Evolutionary conservation across 1,139 yeast genomes (phyloP).

Genomic region (Pichia sorboxylosa): DNA sequence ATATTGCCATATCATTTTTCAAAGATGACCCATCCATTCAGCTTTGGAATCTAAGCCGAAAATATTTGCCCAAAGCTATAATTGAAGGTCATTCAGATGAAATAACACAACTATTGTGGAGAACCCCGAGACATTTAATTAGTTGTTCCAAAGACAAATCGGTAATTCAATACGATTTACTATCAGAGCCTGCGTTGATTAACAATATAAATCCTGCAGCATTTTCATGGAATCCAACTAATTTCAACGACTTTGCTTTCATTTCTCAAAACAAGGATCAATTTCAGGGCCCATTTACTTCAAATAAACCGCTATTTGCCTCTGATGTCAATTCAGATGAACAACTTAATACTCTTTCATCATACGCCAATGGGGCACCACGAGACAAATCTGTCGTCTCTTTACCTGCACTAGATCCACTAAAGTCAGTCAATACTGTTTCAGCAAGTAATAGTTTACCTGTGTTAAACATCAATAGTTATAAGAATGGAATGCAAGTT

Average conservation of each 20-base stretch:
- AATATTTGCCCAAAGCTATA: slow-evolving; percentile 62
- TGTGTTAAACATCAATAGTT: background rate
- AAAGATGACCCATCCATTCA: slow-evolving; percentile 68
- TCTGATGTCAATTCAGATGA: background rate
- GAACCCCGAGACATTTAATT: slow-evolving; percentile 39
- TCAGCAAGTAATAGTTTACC: background rate
- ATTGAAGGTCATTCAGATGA: slow-evolving; percentile 41
- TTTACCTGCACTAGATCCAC: background rate
- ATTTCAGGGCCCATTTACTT: slow-evolving; percentile 23
- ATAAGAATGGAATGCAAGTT: slow-evolving; percentile 2
- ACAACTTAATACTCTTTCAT: too few species aligned
- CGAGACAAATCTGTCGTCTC: too few species aligned
- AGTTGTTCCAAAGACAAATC: slow-evolving; percentile 43
- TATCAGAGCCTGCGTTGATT: slow-evolving; percentile 36
- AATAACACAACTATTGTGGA: slow-evolving; percentile 40
- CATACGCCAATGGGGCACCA: too few species aligned
- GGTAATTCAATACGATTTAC: slow-evolving; percentile 45
- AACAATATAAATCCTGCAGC: slow-evolving; percentile 44
- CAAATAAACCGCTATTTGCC: background rate
- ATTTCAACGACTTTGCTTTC: slow-evolving; percentile 37
- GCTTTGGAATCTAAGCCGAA: slow-evolving; percentile 63
- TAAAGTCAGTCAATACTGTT: background rate
- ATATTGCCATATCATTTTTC: slow-evolving; percentile 67
- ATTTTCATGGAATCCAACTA: slow-evolving; percentile 40
- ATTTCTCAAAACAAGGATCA: slow-evolving; percentile 41